These are phyloP conservation scores for Incumbomyces lentus DNA, from an alignment of 2,329 filamentous ascomycete genomes.

Conservation along the genomic window DNA sequence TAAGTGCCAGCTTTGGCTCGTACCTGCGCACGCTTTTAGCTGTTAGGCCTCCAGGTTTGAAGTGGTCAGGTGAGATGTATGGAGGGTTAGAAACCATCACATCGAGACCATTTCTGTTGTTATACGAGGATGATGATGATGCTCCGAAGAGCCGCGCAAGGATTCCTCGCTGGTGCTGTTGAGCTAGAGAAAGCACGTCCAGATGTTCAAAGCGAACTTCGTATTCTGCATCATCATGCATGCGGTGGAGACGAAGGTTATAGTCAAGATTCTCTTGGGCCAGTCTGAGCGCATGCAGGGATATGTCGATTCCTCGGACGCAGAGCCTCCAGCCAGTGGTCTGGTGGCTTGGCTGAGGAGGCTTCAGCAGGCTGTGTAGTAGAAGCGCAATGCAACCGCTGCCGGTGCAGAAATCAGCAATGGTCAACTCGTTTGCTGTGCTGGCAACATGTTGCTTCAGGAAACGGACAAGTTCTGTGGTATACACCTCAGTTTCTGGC, in stretches of 20 bases:
- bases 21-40: conserved; percentile 63
- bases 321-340: conserved; percentile 29
- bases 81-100: conserved; percentile 82
- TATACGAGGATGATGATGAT: too few species aligned
- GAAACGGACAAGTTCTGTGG: conserved; percentile 6
- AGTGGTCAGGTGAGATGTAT: conserved; percentile 64
- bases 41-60: conserved; percentile 48
- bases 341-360: background rate
- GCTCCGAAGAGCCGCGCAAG: background rate
- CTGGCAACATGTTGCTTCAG: background rate
- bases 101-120: conserved; percentile 35
- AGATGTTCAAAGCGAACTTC: conserved; percentile 39
- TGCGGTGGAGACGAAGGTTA: conserved; percentile 32
- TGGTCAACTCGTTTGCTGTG: conserved; percentile 34
- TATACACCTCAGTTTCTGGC: conserved; percentile 29
- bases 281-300: conserved; percentile 52
- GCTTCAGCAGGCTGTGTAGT: conserved; percentile 51
- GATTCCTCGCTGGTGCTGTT: background rate
- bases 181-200: conserved; percentile 28
- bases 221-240: conserved; percentile 22
- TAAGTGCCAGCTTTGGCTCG: conserved; percentile 72
- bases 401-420: conserved; percentile 83
- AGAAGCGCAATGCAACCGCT: conserved; percentile 81
- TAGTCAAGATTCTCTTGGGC: conserved; percentile 52
- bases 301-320: conserved; percentile 66